Evolutionary conservation across 1,284 basidiomycete species (phyloP).

Genomic region (Cerioporus squamosus): DNA sequence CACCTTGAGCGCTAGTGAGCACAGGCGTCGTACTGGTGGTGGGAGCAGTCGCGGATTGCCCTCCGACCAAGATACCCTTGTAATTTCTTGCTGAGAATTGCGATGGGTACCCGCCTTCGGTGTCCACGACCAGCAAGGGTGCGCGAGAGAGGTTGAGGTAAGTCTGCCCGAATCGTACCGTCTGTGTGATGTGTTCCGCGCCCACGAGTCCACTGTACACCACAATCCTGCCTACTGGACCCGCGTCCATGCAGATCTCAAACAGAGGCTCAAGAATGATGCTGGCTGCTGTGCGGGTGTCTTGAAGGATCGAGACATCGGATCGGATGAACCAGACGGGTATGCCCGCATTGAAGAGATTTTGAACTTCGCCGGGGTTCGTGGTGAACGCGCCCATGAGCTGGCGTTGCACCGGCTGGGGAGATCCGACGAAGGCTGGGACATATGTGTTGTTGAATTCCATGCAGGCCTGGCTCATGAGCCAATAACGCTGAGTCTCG

Average conservation of each 20-base stretch:
- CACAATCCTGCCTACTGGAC: background rate
- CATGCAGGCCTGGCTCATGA: conserved; percentile 6
- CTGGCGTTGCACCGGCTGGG: background rate
- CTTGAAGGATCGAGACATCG: background rate
- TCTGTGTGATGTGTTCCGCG: background rate
- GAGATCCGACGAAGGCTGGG: background rate
- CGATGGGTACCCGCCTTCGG: background rate
- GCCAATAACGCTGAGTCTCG: conserved; percentile 6
- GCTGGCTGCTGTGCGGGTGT: background rate
- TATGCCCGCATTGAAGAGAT: background rate
- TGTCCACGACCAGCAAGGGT: background rate
- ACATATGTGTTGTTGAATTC: background rate
- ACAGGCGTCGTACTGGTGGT: background rate
- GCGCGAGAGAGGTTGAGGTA: background rate
- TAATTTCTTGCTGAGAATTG: background rate
- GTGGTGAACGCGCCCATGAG: conserved; percentile 13
- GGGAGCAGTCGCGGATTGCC: background rate
- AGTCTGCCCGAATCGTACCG: background rate
- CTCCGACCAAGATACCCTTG: background rate
- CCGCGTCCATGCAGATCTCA: background rate
- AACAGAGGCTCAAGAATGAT: background rate
- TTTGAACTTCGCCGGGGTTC: background rate
- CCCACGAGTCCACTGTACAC: background rate
- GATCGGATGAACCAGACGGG: conserved; percentile 12
- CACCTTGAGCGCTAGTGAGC: background rate